Evolutionary conservation across 371 early-diverging fungal species (phyloP).

Genomic region (Mucor irregularis): DNA sequence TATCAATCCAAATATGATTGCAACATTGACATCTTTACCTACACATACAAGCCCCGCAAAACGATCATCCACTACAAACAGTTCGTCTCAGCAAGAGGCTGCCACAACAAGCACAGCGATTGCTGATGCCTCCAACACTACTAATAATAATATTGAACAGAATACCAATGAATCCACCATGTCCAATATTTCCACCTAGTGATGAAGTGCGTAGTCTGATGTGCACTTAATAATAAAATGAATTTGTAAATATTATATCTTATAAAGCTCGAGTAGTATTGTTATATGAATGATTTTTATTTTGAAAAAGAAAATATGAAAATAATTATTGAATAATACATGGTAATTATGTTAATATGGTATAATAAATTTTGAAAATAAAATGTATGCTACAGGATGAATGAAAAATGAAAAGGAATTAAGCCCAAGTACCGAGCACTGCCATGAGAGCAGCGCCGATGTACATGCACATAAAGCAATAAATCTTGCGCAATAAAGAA

Average conservation of each 20-base stretch:
- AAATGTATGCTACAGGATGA: not conserved
- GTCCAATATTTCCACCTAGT: too few species aligned
- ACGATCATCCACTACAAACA: not conserved
- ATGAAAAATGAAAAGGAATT: not conserved
- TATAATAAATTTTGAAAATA: not conserved
- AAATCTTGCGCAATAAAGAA: conserved; percentile 13
- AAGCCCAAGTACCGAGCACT: conserved; percentile 72
- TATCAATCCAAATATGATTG: conserved; percentile 66
- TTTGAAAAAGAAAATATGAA: too few species aligned
- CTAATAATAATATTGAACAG: not conserved
- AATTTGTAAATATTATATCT: too few species aligned
- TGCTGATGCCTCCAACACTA: not conserved
- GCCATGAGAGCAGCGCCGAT: conserved; percentile 71
- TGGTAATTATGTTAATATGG: too few species aligned
- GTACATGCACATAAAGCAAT: conserved; percentile 40
- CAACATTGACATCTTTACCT: conserved; percentile 22
- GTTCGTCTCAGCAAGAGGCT: too few species aligned
- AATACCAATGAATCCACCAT: too few species aligned
- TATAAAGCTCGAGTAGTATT: too few species aligned
- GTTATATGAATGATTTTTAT: not conserved
- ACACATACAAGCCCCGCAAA: conserved; percentile 13
- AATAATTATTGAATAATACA: too few species aligned
- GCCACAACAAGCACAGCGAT: not conserved
- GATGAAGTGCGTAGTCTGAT: too few species aligned
- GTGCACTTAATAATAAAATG: too few species aligned